phyloP scores from a whole-genome alignment of 2,329 filamentous ascomycete species.

The Emergomyces pasteurianus region DNA sequence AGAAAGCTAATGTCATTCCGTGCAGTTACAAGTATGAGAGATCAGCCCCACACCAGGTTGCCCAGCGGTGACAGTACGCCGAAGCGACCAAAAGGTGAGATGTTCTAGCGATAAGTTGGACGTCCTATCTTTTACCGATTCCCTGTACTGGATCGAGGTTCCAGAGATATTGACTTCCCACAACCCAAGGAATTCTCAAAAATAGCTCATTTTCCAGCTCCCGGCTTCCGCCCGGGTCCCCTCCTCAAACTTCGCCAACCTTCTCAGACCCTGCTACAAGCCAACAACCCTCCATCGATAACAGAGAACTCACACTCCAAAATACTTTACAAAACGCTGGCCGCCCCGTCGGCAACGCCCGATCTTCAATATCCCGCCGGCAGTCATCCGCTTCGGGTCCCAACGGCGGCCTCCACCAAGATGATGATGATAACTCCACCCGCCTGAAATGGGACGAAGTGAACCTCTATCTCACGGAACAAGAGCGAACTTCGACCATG shows the following conservation, averaged over 20 bases:
- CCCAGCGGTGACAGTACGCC: slow-evolving; percentile 23
- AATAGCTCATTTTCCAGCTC: slow-evolving; percentile 62
- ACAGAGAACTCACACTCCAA: slow-evolving; percentile 82
- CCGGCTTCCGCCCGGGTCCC: slow-evolving; percentile 30
- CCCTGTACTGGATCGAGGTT: slow-evolving; percentile 16
- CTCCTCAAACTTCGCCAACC: slow-evolving; percentile 19
- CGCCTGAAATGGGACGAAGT: slow-evolving; percentile 97
- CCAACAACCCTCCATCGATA: slow-evolving; percentile 39
- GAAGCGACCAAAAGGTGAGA: slow-evolving; percentile 31
- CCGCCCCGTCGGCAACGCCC: slow-evolving; percentile 54
- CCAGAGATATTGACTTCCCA: slow-evolving; percentile 2
- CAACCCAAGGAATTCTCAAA: slow-evolving; percentile 70
- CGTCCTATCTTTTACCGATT: too few species aligned
- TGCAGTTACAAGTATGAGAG: slow-evolving; percentile 13
- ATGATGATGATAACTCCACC: slow-evolving; percentile 48
- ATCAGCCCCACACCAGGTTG: slow-evolving; percentile 10
- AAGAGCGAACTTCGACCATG: slow-evolving; percentile 91
- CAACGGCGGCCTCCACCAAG: slow-evolving; percentile 31
- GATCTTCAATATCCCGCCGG: slow-evolving; percentile 51
- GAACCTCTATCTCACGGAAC: slow-evolving; percentile 92
- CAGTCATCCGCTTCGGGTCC: slow-evolving; percentile 44
- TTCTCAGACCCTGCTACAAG: slow-evolving; percentile 21
- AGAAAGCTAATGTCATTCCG: not conserved
- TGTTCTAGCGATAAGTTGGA: not conserved
- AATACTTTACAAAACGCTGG: slow-evolving; percentile 95